Evolutionary conservation across 2,329 filamentous ascomycete species (phyloP).

Genomic region (Claviceps arundinis): DNA sequence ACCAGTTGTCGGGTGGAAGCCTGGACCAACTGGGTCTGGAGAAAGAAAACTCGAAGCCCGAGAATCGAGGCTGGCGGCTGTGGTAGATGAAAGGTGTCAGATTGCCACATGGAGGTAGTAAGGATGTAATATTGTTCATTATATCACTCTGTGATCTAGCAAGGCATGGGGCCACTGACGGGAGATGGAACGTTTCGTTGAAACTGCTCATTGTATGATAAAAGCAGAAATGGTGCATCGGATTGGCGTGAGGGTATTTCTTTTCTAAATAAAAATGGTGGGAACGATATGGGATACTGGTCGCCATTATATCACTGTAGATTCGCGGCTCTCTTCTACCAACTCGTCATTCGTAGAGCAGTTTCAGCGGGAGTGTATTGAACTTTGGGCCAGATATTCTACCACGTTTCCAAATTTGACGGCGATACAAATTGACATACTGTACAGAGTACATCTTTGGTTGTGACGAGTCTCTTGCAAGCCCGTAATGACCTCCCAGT

Average conservation of each 20-base stretch:
- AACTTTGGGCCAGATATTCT: not conserved
- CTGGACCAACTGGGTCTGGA: slow-evolving; percentile 36
- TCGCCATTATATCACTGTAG: not conserved
- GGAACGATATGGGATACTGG: not conserved
- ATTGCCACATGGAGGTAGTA: not conserved
- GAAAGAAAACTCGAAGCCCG: slow-evolving; percentile 12
- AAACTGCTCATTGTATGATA: slow-evolving; percentile 25
- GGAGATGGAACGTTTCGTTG: not conserved
- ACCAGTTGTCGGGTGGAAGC: slow-evolving; percentile 35
- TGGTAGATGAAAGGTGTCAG: slow-evolving; percentile 16
- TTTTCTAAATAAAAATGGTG: slow-evolving; percentile 6
- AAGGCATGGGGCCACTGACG: slow-evolving; percentile 4
- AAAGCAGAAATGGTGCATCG: slow-evolving; percentile 29
- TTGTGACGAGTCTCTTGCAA: not conserved
- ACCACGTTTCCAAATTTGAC: not conserved
- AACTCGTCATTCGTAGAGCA: not conserved
- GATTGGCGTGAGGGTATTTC: slow-evolving; percentile 27
- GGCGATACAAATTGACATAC: not conserved
- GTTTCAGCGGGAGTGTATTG: not conserved
- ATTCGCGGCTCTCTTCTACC: not conserved
- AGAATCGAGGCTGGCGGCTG: slow-evolving; percentile 38
- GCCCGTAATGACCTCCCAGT: not conserved
- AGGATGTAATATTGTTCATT: not conserved
- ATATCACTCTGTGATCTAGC: slow-evolving; percentile 3
- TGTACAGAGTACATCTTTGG: not conserved